phyloP scores from a whole-genome alignment of 331 rosid species.

The Pyracantha coccinea region DNA sequence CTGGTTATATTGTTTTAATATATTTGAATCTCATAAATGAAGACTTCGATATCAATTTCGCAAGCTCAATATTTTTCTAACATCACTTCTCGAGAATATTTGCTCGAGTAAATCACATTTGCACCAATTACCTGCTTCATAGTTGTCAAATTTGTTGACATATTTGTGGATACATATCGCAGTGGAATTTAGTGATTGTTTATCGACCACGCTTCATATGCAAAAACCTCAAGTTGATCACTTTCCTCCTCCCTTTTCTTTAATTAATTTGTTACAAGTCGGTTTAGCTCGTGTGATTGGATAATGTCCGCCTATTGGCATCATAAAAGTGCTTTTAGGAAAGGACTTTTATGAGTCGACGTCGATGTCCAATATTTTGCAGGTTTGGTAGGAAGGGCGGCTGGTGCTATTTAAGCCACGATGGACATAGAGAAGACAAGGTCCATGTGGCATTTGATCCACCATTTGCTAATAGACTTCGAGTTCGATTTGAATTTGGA shows the following conservation, averaged over 20 bases:
- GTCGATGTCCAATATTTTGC: too few species aligned
- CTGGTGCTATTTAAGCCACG: slow-evolving; percentile 1
- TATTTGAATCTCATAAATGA: too few species aligned
- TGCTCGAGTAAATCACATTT: background rate
- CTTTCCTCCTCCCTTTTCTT: background rate
- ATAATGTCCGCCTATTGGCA: background rate
- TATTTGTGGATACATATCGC: background rate
- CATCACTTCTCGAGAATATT: background rate
- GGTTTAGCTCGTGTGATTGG: background rate
- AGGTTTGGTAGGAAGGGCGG: background rate
- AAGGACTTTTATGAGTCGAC: too few species aligned
- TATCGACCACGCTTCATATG: background rate
- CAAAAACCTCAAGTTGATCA: background rate
- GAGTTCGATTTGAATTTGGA: slow-evolving; percentile 4
- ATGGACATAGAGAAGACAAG: slow-evolving; percentile 1
- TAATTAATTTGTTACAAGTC: background rate
- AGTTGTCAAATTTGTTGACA: too few species aligned
- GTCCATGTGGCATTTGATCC: slow-evolving; percentile 1
- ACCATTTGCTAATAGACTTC: background rate
- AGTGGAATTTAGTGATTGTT: background rate
- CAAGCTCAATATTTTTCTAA: background rate
- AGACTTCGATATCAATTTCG: too few species aligned
- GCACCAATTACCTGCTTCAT: too few species aligned
- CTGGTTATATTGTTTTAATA: too few species aligned
- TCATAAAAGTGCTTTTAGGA: background rate